These are phyloP conservation scores for Penicillium diatomitis DNA, from an alignment of 495 filamentous ascomycete genomes.

Conservation along the genomic window DNA sequence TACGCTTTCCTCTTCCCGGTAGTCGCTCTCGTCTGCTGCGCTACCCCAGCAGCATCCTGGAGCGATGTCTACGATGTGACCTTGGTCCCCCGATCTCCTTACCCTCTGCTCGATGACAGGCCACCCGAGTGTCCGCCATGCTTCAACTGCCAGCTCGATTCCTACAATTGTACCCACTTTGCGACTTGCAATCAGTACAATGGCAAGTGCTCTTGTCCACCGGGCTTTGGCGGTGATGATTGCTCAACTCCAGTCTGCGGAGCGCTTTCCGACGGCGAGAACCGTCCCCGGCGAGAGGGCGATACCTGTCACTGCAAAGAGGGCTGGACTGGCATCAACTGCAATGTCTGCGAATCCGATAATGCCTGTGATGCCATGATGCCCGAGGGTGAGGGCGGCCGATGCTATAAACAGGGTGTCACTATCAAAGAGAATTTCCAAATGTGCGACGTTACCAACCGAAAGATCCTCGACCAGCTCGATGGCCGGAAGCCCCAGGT, in stretches of 20 bases:
- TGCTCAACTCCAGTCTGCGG: slow-evolving; percentile 84
- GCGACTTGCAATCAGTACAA: slow-evolving; percentile 75
- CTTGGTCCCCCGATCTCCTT: slow-evolving; percentile 26
- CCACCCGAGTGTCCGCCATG: slow-evolving; percentile 58
- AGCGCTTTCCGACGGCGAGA: slow-evolving; percentile 67
- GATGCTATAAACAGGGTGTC: slow-evolving; percentile 85
- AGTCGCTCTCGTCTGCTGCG: slow-evolving; percentile 17
- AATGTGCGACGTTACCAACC: slow-evolving; percentile 95
- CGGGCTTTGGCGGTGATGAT: slow-evolving; percentile 88
- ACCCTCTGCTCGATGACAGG: slow-evolving; percentile 46
- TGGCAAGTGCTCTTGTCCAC: slow-evolving; percentile 84
- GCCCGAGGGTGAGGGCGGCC: slow-evolving; percentile 65
- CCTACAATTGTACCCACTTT: slow-evolving; percentile 83
- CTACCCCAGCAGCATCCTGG: slow-evolving; percentile 17
- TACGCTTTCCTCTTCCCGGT: slow-evolving; percentile 17
- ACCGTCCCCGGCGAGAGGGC: slow-evolving; percentile 60
- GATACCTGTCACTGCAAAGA: slow-evolving; percentile 78
- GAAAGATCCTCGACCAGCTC: slow-evolving; percentile 79
- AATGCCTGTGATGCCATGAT: slow-evolving; percentile 78
- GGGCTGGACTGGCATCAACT: slow-evolving; percentile 97
- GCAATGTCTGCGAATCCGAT: slow-evolving; percentile 85
- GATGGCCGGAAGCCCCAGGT: slow-evolving; percentile 79
- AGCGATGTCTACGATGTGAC: slow-evolving; percentile 25
- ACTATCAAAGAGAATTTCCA: slow-evolving; percentile 92
- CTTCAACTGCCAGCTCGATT: slow-evolving; percentile 95